Evolutionary conservation across 2,329 filamentous ascomycete species (phyloP).

Genomic region (Dactylellina parvicollis): DNA sequence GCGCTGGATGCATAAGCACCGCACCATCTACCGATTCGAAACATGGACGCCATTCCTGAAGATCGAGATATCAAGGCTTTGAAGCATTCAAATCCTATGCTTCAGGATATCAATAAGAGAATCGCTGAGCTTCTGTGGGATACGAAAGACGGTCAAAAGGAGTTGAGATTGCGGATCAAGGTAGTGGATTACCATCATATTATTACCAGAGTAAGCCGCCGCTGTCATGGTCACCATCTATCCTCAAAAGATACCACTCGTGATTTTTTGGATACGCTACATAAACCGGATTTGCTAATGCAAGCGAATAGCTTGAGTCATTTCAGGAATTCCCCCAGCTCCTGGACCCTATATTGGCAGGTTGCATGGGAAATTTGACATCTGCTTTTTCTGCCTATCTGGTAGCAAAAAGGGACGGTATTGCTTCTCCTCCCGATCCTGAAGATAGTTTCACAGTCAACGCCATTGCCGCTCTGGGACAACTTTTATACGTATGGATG

Average conservation of each 20-base stretch:
- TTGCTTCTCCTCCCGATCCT: conserved; percentile 53
- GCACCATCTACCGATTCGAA: not conserved
- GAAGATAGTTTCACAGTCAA: conserved; percentile 37
- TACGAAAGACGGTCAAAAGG: conserved; percentile 63
- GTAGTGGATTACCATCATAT: conserved; percentile 57
- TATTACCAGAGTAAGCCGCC: conserved; percentile 24
- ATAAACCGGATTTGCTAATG: too few relatives aligned
- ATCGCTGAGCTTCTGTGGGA: conserved; percentile 68
- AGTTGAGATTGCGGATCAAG: conserved; percentile 66
- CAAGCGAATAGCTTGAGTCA: conserved; percentile 70
- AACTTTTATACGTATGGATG: conserved; percentile 86
- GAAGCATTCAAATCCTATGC: conserved; percentile 69
- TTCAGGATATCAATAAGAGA: conserved; percentile 69
- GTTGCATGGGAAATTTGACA: conserved; percentile 77
- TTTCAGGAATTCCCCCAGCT: conserved; percentile 97
- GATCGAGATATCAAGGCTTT: conserved; percentile 73
- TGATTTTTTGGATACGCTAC: too few relatives aligned
- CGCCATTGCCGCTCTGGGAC: conserved; percentile 73
- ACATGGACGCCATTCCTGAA: conserved; percentile 69
- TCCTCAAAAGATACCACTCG: too few relatives aligned
- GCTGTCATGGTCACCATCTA: too few relatives aligned
- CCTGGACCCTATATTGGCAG: conserved; percentile 82
- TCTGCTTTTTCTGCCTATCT: conserved; percentile 69
- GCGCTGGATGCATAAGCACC: not conserved
- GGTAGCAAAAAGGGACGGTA: conserved; percentile 3